Base-by-base conservation (phyloP, 352 stramenopile genomes). In the Phytophthora nicotianae region DNA sequence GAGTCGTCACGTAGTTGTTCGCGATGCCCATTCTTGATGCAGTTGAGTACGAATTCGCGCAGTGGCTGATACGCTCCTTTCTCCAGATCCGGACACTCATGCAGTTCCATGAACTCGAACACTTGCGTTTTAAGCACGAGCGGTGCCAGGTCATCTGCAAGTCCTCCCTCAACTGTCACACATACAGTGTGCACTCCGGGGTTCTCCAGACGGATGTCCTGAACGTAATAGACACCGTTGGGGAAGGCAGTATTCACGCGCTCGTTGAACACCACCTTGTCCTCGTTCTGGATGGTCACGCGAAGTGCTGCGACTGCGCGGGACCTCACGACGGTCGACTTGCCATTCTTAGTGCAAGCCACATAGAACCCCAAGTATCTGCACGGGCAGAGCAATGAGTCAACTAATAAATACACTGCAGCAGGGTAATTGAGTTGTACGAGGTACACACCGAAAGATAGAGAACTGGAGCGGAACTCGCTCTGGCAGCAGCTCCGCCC, bases 141-240 rank as follows among this genome's bases (percentile, higher is more conserved):
- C 33, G 81, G 78, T 10, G 68, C 57, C 23, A 89, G 58, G 24
- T 82, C 70, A 41, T 68, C 63, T 9, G 79, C 76, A 40, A 93
- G 58, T 42, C 52, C 60, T 26, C 83, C 81, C 26, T 90, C 78
- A 3, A 88, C 78, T 7, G 65, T 73, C 10, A 93, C 77, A 43
- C 70, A 79, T 27, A 93, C 76, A 2, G 71, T 89, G 73, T 93
- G 80, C 24, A 77, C 73, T 9, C 83, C 83, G 19, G 70, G 65
- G 38, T 83, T 75, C 51, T 83, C 72, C 16, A 93, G 58, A 19
- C 71, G 70, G 57, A 93, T 81, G 60, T 90, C 81, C 58, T 93
- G 83, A 29, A 93, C 81, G 58, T 93, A 93, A 70, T 81, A 93
- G 33, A 93, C 81, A 62, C 81, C 83, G 45, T 93, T 93, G 54